phyloP scores from a whole-genome alignment of 176 grass and related monocot genomes.

The Zoysia pacifica region DNA sequence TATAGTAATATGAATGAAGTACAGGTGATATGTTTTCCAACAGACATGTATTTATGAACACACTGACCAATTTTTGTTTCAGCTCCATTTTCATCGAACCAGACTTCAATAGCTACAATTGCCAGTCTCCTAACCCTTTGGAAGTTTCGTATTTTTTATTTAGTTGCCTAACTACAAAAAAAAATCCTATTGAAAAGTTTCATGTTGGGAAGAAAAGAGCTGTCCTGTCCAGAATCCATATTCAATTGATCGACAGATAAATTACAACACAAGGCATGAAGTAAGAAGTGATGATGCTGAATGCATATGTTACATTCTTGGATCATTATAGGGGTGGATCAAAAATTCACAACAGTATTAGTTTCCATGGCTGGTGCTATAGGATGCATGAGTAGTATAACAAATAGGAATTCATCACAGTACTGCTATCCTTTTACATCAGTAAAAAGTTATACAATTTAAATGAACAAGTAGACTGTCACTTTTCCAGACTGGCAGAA shows the following conservation, averaged over 20 bases:
- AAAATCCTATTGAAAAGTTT: not conserved
- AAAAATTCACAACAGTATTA: not conserved
- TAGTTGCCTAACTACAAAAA: not conserved
- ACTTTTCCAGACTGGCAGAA: not conserved
- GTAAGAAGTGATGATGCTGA: not conserved
- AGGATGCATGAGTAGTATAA: not conserved
- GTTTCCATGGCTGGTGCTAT: not conserved
- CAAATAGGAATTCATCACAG: not conserved
- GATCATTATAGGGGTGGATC: not conserved
- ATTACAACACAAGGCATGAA: not conserved
- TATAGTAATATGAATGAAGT: not conserved
- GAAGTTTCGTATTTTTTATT: not conserved
- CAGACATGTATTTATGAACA: slow-evolving; percentile 12
- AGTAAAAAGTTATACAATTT: not conserved
- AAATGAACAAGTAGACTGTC: not conserved
- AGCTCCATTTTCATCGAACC: not conserved
- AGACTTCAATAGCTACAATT: not conserved
- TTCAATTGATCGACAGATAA: not conserved
- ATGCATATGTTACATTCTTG: not conserved
- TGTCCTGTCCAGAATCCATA: not conserved
- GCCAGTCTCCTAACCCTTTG: not conserved
- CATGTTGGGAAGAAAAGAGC: not conserved
- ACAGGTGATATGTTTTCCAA: not conserved
- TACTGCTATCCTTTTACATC: not conserved
- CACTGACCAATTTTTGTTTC: not conserved